Conservation (phyloP, 306 rosid genomes). For the Cicer pinnatifidum region DNA sequence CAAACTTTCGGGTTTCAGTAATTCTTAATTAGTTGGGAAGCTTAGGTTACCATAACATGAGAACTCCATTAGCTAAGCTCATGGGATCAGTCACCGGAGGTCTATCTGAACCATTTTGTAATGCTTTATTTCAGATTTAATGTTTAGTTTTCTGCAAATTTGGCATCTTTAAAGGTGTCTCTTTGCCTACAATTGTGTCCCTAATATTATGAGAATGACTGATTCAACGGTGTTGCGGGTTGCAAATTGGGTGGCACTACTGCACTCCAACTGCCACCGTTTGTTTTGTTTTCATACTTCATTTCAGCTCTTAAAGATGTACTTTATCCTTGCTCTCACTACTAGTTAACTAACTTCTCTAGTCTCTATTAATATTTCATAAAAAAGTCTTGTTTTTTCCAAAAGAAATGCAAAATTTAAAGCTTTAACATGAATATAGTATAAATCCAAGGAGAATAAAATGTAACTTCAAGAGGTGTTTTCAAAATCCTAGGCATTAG, state of each 20-base stretch:
- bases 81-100: constrained; percentile 14
- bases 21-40: constrained; percentile 23
- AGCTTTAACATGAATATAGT: constrained; percentile 35
- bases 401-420: not conserved
- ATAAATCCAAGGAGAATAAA: constrained; percentile 29
- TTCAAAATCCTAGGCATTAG: constrained; percentile 19
- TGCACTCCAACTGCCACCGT: constrained; percentile 14
- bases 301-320: constrained; percentile 24
- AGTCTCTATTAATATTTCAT: not conserved
- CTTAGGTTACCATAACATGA: constrained; percentile 6
- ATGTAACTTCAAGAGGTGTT: not conserved
- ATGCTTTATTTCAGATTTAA: constrained; percentile 6
- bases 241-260: not conserved
- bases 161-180: constrained; percentile 24
- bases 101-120: not conserved
- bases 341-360: constrained; percentile 19
- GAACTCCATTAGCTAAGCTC: constrained; percentile 17
- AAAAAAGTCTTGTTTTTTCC: not conserved
- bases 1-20: not conserved
- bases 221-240: not conserved
- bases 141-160: constrained; percentile 13
- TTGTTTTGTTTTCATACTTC: constrained; percentile 16
- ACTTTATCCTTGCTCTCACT: not conserved
- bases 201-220: not conserved
- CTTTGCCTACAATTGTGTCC: constrained; percentile 11